These are phyloP conservation scores for Podaxis carcinomalis DNA, from an alignment of 768 basidiomycete genomes.

Conservation along the genomic window DNA sequence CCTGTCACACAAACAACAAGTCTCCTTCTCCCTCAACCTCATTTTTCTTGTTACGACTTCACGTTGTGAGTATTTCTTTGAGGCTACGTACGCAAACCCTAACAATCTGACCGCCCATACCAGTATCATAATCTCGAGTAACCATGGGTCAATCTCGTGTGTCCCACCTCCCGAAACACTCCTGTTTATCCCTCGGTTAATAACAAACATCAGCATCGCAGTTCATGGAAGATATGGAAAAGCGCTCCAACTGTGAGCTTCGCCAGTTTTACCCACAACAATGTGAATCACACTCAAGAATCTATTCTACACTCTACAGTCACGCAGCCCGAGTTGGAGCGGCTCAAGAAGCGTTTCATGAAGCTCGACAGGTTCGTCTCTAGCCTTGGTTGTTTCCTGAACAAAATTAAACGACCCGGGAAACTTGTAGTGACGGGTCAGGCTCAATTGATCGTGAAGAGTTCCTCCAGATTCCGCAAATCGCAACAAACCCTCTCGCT, in stretches of 20 bases:
- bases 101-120: not conserved
- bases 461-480: conserved; percentile 98
- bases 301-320: conserved; percentile 43
- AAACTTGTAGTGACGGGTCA: conserved; percentile 72
- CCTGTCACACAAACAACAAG: not conserved
- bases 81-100: not conserved
- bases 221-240: conserved; percentile 98
- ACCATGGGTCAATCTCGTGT: conserved; percentile 11
- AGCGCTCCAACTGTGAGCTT: conserved; percentile 93
- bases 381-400: not conserved
- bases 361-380: conserved; percentile 82
- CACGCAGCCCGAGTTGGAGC: conserved; percentile 89
- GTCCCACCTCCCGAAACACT: not conserved
- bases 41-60: not conserved
- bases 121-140: not conserved
- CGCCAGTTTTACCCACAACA: not conserved
- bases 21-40: not conserved
- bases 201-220: conserved; percentile 60
- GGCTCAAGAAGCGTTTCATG: conserved; percentile 99
- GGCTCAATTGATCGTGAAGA: conserved; percentile 99
- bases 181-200: not conserved
- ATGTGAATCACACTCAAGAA: conserved; percentile 11
- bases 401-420: not conserved
- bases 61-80: not conserved
- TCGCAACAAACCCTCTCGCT: conserved; percentile 95